Base-by-base conservation (phyloP, 179 eudicot genomes). In the Vitellaria paradoxa region DNA sequence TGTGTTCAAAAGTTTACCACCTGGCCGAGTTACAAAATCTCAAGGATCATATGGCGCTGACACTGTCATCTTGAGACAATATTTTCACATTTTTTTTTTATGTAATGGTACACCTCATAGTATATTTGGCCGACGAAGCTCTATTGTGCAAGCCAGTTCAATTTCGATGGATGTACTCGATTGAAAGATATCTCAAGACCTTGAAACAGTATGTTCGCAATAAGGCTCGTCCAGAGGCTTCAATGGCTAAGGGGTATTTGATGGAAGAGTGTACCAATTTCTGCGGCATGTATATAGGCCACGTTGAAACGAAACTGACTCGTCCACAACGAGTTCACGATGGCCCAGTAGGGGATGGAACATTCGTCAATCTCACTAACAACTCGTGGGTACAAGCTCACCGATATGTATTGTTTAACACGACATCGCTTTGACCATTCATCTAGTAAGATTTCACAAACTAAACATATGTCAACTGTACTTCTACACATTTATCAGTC, bases 121-220 rank as follows among this genome's bases (percentile, higher is more conserved):
- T 75, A 15, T 61, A 75, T 45, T 49, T 75, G 52, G 77, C 45
- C 0, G 4, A 40, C 0, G 77, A 75, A 65, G 69, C 20, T 9
- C n/a, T 7, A 4, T 17, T 75, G 23, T 42, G 10, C 18, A 59
- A 59, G 3, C 70, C 70, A 18, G 60, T 75, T 0, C 18, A 11
- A 2, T 63, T 15, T 46, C 5, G 77, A 37, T 75, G 61, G 61
- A 75, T 75, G 77, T 75, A 75, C 62, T 70, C 40, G 0, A 46
- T 75, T 61, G 77, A 75, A 40, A 45, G 70, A 46, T 75, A 63
- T 47, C 37, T 75, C 9, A 12, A 11, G 2, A 61, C 68, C 0
- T 64, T 75, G 37, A 75, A 75, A 46, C 21, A 17, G 8, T 75
- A 75, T 63, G 69, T 75, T 21, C 57, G 59, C 11, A 75, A 75